Evolutionary conservation across 768 basidiomycete species (phyloP).

Genomic region (Rhizopogon vinicolor): DNA sequence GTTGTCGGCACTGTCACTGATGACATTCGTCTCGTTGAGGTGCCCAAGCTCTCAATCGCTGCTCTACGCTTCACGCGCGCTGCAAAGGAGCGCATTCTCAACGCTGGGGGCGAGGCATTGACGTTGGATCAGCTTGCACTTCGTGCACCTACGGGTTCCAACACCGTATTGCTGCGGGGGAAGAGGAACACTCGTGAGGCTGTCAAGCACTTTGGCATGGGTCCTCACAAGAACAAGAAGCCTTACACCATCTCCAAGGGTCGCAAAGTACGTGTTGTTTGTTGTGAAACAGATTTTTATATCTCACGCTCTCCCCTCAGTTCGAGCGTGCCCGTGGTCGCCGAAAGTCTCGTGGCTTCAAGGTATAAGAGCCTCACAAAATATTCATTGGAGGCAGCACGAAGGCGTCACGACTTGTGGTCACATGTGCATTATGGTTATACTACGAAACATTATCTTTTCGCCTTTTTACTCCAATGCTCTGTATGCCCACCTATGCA

Average conservation of each 20-base stretch:
- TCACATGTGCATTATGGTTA: constrained; percentile 29
- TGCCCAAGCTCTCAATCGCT: constrained; percentile 91
- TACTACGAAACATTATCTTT: constrained; percentile 17
- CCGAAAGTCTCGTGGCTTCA: constrained; percentile 97
- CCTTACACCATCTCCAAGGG: constrained; percentile 95
- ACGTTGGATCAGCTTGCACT: constrained; percentile 97
- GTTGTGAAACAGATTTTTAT: background rate
- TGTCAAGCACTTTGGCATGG: constrained; percentile 98
- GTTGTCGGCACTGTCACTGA: constrained; percentile 92
- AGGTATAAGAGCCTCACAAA: constrained; percentile 60
- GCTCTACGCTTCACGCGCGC: constrained; percentile 92
- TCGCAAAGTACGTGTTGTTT: constrained; percentile 62
- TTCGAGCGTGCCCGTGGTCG: constrained; percentile 99
- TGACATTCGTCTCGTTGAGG: constrained; percentile 78
- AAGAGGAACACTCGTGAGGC: constrained; percentile 92
- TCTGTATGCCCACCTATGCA: constrained; percentile 23
- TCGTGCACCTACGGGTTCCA: constrained; percentile 89
- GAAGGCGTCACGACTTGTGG: constrained; percentile 17
- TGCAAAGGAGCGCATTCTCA: constrained; percentile 92
- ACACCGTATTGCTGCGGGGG: constrained; percentile 92
- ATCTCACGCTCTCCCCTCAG: constrained; percentile 28
- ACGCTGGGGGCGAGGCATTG: constrained; percentile 90
- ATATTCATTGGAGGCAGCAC: constrained; percentile 25
- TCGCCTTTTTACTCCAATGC: constrained; percentile 12
- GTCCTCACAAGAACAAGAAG: constrained; percentile 98